Conservation (phyloP, 495 filamentous ascomycete species). For the Cenococcum geophilum region DNA sequence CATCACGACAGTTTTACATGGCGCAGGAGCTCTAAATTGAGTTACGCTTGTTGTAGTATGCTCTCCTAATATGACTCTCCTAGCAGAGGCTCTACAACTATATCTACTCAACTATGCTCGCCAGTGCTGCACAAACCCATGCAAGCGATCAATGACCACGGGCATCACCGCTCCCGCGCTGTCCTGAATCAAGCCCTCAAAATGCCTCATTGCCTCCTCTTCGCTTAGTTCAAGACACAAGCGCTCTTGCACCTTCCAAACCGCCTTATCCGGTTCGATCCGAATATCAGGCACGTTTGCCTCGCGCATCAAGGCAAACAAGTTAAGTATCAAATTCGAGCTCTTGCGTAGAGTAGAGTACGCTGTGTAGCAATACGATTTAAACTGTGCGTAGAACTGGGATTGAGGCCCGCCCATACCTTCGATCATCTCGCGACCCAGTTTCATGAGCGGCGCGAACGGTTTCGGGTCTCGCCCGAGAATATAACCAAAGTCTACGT, state of each 20-base stretch:
- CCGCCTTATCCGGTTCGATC: conserved; percentile 85
- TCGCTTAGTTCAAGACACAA: conserved; percentile 90
- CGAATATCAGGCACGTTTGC: conserved; percentile 94
- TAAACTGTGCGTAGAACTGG: conserved; percentile 77
- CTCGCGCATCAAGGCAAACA: conserved; percentile 95
- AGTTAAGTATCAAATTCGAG: conserved; percentile 84
- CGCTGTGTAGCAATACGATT: conserved; percentile 91
- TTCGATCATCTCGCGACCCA: conserved; percentile 97
- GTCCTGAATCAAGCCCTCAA: conserved; percentile 83
- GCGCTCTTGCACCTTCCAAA: conserved; percentile 87
- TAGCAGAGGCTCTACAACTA: too few species aligned
- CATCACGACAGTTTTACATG: too few species aligned
- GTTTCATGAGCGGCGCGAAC: conserved; percentile 93
- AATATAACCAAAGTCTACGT: conserved; percentile 97
- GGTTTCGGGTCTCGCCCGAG: conserved; percentile 96
- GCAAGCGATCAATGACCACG: conserved; percentile 88
- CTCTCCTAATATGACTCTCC: too few species aligned
- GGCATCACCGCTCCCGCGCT: conserved; percentile 82
- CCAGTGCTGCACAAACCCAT: conserved; percentile 89
- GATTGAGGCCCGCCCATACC: conserved; percentile 85
- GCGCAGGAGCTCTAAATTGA: too few species aligned
- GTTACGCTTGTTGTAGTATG: too few species aligned
- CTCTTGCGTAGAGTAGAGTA: conserved; percentile 87
- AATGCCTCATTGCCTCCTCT: conserved; percentile 82
- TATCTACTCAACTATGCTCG: conserved; percentile 49